A percentile compares a stretch with the other conserved stretches of the same genome.
Evolutionary conservation across 805 yeast species (phyloP).

Genomic region (Metschnikowia koreensis): DNA sequence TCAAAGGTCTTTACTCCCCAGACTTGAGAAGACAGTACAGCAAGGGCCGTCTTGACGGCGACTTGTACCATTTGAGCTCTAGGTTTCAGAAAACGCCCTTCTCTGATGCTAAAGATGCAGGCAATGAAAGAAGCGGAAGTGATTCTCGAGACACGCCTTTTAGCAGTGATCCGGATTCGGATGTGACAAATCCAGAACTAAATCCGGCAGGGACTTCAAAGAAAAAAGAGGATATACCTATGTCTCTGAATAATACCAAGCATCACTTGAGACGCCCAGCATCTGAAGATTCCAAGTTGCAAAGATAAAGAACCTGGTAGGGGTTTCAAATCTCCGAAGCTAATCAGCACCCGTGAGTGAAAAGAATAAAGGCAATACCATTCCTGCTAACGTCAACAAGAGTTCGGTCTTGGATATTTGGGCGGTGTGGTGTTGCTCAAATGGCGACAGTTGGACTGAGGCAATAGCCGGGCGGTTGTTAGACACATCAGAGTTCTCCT

Average conservation of each 20-base stretch:
- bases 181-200: constrained; percentile 7
- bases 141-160: constrained; percentile 6
- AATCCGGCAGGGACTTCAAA: constrained; percentile 2
- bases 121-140: constrained; percentile 2
- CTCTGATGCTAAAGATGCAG: background rate
- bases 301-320: background rate
- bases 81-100: constrained; percentile 4
- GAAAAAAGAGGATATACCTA: background rate
- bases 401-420: background rate
- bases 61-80: constrained; percentile 4
- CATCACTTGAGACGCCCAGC: background rate
- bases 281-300: background rate
- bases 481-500: constrained; percentile 24
- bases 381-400: constrained; percentile 11
- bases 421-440: constrained; percentile 1
- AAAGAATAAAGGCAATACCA: constrained; percentile 15
- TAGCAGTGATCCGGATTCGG: constrained; percentile 12
- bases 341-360: constrained; percentile 14
- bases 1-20: constrained; percentile 25
- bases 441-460: constrained; percentile 9
- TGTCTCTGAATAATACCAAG: background rate
- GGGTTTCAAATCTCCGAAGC: background rate
- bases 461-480: constrained; percentile 7
- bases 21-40: constrained; percentile 19
- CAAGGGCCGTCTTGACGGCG: constrained; percentile 9